phyloP scores from a whole-genome alignment of 2,329 filamentous ascomycete genomes.

The Neopestalotiopsis rosae region DNA sequence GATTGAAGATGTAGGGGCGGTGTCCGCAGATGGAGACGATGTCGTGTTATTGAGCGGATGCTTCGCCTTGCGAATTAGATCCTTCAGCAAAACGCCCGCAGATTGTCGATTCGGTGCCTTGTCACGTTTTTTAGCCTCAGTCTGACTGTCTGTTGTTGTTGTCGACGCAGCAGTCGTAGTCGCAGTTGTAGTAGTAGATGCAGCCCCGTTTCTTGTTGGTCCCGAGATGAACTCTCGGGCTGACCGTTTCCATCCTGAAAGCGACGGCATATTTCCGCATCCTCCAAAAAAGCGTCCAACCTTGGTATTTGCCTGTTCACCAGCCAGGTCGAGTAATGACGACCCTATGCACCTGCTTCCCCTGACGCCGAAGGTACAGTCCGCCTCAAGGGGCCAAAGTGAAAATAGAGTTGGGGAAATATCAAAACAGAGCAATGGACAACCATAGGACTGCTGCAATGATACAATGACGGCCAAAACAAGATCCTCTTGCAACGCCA shows the following conservation, averaged over 20 bases:
- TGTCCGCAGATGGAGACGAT: not conserved
- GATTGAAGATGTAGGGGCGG: constrained; percentile 9
- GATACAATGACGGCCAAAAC: not conserved
- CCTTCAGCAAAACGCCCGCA: constrained; percentile 28
- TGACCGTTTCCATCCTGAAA: constrained; percentile 30
- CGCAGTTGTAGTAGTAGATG: not conserved
- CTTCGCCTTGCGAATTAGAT: constrained; percentile 31
- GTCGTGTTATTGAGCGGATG: constrained; percentile 16
- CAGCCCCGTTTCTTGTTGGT: constrained; percentile 14
- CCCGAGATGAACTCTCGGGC: constrained; percentile 30
- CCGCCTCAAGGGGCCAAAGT: not conserved
- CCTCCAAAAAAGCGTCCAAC: not conserved
- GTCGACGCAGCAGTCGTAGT: constrained; percentile 13
- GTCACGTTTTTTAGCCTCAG: constrained; percentile 18
- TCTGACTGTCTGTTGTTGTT: not conserved
- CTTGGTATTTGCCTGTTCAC: not conserved
- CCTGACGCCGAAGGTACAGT: not conserved
- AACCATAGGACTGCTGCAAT: not conserved
- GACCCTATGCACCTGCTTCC: constrained; percentile 4
- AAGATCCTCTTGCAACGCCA: not conserved
- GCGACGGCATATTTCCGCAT: constrained; percentile 29
- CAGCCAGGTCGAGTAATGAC: not conserved
- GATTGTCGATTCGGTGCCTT: constrained; percentile 18
- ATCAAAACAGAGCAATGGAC: not conserved
- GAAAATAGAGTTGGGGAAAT: not conserved